Evolutionary conservation across 2,329 filamentous ascomycete genomes (phyloP).

Genomic region (Geoglossum cookeanum): DNA sequence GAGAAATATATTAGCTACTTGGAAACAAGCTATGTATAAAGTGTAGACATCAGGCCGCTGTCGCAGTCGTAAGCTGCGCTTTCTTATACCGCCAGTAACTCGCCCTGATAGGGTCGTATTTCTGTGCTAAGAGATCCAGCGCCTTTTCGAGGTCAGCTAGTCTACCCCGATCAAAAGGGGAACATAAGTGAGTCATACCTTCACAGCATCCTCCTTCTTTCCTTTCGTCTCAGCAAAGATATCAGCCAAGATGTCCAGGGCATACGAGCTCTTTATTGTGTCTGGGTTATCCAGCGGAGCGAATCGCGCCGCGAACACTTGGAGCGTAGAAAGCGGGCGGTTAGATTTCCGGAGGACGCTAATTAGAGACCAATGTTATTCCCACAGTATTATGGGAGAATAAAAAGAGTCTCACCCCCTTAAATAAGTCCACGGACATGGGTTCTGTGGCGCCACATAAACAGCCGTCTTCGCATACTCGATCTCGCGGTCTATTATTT

Average conservation of each 20-base stretch:
- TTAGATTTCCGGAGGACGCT: constrained; percentile 45
- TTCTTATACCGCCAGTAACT: constrained; percentile 83
- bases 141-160: constrained; percentile 37
- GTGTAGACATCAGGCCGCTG: too few species aligned
- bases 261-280: constrained; percentile 39
- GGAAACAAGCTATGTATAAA: too few species aligned
- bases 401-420: constrained; percentile 29
- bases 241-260: constrained; percentile 31
- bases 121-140: constrained; percentile 54
- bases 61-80: constrained; percentile 7
- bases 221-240: constrained; percentile 24
- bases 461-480: constrained; percentile 57
- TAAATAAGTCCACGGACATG: constrained; percentile 86
- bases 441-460: constrained; percentile 70
- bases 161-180: constrained; percentile 19
- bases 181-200: not conserved
- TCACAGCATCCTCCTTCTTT: constrained; percentile 21
- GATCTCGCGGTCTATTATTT: constrained; percentile 55
- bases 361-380: not conserved
- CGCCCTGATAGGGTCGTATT: constrained; percentile 76
- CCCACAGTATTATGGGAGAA: not conserved
- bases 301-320: constrained; percentile 34
- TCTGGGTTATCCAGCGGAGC: constrained; percentile 28
- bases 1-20: too few species aligned
- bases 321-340: constrained; percentile 28